Evolutionary conservation across 2,329 filamentous ascomycete species (phyloP), one percentile per base, ranked within the genome.

Genomic region (Aureobasidium subglaciale): DNA sequence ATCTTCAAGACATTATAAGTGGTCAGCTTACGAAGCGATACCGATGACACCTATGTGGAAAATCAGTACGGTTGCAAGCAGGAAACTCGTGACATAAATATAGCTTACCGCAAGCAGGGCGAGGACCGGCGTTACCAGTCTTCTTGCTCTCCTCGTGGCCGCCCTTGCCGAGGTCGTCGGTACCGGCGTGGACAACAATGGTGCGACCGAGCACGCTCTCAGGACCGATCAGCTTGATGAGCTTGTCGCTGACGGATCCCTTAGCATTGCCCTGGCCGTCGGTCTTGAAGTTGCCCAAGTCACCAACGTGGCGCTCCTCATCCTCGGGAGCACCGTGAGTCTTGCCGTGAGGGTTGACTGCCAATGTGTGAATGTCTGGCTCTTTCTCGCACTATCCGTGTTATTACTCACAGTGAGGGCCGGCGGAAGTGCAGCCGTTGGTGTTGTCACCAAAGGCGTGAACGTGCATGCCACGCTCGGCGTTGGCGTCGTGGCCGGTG

Each of bases 371-470:
- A 59, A 54, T n/a, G n/a, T 15, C 11, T 38, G n/a, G 9, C 18
- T 42, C 16, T 45, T 25, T 24, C 29, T 42, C 20, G n/a, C 16
- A 16, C 18, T 18, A 16, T 50, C 7, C n/a, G 25, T 22, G 10
- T 8, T 18, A 10, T 16, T 13, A 77, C 88, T 72, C 79, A 95
- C 90, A 99, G 81, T 99, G 93, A 75, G 93, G 92, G 55, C 93
- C 93, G 64, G 93, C 93, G 64, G 88, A 95, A 64, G 92, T 97
- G 88, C 93, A 99, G 75, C 93, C 93, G 78, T 99, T 99, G 82
- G 93, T 97, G 84, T 97, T 97, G 83, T 97, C 93, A 73, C 93
- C 93, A 70, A 96, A 99, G 75, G 93, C 89, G 81, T 99, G 93
- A 71, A 99, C 86, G 82, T 99, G 93, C 83, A 97, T 90, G 75